A percentile compares a stretch with the other conserved stretches of the same genome.
Evolutionary conservation across 2,329 filamentous ascomycete species (phyloP).

Genomic region (Aspergillus carbonarius): DNA sequence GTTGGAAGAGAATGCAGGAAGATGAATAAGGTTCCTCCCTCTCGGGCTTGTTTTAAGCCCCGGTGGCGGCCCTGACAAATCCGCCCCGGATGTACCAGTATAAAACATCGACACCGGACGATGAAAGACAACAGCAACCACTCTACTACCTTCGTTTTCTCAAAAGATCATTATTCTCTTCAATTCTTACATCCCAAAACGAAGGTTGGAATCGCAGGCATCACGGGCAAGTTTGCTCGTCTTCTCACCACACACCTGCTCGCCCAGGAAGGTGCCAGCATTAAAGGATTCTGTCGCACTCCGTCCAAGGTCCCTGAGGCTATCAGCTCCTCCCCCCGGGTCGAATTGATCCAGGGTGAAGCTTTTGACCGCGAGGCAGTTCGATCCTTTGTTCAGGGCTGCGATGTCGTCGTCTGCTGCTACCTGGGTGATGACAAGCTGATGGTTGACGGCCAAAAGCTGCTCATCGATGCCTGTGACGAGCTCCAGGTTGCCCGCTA

Average conservation of each 20-base stretch:
- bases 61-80: no score
- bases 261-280: conserved; percentile 18
- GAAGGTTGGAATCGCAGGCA: conserved; percentile 32
- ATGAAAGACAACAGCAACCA: no score
- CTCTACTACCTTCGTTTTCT: no score
- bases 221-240: conserved; percentile 36
- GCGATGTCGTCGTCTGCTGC: conserved; percentile 41
- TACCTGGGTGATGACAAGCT: conserved; percentile 41
- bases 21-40: no score
- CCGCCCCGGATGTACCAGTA: no score
- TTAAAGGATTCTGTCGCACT: conserved; percentile 32
- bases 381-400: conserved; percentile 28
- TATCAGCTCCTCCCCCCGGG: conserved; percentile 13
- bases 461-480: conserved; percentile 43
- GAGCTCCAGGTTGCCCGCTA: conserved; percentile 38
- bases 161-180: no score
- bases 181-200: no score
- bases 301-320: conserved; percentile 25
- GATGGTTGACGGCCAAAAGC: conserved; percentile 45
- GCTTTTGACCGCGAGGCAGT: conserved; percentile 25
- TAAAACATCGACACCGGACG: no score
- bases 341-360: conserved; percentile 25
- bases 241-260: conserved; percentile 30
- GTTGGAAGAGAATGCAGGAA: no score
- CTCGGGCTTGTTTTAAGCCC: no score